phyloP scores from a whole-genome alignment of 345 rosid species.

The Conringia planisiliqua region DNA sequence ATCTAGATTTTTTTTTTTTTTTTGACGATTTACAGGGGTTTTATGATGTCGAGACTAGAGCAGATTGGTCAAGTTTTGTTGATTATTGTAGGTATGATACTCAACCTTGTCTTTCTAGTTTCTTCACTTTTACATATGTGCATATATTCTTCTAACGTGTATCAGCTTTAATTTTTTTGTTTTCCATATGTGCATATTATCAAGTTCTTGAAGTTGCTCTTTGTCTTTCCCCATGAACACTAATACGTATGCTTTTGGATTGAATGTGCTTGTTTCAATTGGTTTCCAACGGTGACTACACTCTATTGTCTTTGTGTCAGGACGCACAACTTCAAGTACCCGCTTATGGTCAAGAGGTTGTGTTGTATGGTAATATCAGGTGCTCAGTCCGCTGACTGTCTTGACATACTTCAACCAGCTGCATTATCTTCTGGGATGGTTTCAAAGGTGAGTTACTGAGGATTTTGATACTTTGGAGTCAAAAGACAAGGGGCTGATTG shows the following conservation, averaged over 20 bases:
- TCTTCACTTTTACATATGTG: neutral
- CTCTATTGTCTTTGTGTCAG: constrained; percentile 34
- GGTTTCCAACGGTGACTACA: neutral
- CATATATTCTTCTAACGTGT: neutral
- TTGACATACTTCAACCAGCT: constrained; percentile 75
- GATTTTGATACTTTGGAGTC: neutral
- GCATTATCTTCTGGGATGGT: constrained; percentile 50
- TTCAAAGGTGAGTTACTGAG: constrained; percentile 43
- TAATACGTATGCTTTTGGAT: neutral
- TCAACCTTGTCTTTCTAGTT: neutral
- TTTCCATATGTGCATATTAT: neutral
- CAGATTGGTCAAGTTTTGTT: constrained; percentile 64
- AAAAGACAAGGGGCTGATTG: neutral
- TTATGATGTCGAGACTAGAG: constrained; percentile 62
- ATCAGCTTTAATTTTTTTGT: neutral
- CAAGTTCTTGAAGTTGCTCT: neutral
- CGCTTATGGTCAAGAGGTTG: constrained; percentile 75
- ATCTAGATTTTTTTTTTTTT: neutral
- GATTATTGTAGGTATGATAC: constrained; percentile 68
- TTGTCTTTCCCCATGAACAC: neutral
- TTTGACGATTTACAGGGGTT: constrained; percentile 44
- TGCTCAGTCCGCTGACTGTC: constrained; percentile 42
- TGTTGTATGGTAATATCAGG: constrained; percentile 77
- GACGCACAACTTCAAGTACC: constrained; percentile 71
- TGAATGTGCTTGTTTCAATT: neutral